phyloP scores from a whole-genome alignment of 2,329 filamentous ascomycete species.

The Alternaria angustiovoidea region DNA sequence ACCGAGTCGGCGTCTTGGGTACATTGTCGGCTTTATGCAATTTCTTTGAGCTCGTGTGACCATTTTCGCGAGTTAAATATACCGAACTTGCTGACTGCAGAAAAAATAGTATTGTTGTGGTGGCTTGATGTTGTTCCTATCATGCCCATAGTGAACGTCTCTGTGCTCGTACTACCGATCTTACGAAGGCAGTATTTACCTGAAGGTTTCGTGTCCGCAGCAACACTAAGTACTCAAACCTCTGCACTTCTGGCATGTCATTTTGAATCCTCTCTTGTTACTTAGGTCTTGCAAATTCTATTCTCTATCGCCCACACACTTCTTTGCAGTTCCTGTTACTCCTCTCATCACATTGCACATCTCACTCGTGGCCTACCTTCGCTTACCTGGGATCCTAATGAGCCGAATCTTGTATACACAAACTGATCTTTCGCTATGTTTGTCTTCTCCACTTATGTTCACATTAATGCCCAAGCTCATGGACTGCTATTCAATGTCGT shows the following conservation, averaged over 20 bases:
- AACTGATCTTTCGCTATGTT: neutral
- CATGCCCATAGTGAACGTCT: neutral
- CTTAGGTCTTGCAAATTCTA: neutral
- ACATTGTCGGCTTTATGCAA: neutral
- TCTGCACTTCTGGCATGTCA: neutral
- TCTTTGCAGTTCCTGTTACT: neutral
- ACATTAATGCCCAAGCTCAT: neutral
- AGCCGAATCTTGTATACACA: neutral
- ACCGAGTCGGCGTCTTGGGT: neutral
- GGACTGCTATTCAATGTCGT: neutral
- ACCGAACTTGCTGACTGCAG: neutral
- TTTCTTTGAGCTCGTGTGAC: slow-evolving; percentile 13
- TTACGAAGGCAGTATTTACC: neutral
- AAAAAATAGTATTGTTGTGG: neutral
- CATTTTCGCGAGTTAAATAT: neutral
- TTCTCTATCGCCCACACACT: neutral
- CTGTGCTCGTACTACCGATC: neutral
- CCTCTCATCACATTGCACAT: neutral
- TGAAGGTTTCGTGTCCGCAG: neutral
- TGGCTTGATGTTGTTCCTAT: neutral
- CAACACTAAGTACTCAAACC: neutral
- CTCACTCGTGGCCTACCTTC: neutral
- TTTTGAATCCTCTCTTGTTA: neutral
- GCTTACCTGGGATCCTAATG: neutral
- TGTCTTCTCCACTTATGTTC: neutral